Evolutionary conservation across 108 stramenopile species (phyloP), one percentile per base, ranked within the genome.

Genomic region (Stephanodiscus triporus): DNA sequence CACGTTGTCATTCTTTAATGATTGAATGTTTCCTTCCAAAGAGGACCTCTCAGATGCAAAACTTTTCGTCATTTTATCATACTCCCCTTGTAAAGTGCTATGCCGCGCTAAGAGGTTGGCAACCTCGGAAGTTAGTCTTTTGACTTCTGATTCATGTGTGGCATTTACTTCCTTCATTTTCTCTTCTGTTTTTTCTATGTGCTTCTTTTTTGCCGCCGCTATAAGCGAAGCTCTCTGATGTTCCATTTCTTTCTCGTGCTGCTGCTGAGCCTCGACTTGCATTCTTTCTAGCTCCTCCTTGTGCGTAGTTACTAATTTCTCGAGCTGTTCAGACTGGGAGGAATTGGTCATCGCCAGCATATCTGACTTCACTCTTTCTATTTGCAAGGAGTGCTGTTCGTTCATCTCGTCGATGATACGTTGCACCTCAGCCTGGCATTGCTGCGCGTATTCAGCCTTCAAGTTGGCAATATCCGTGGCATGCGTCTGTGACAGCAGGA

Each of bases 231-330:
- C 9, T 54, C 53, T 54, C 26, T 54, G 53, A 13, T 13, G 53
- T 26, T 54, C 53, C 53, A 71, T n/a, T 30, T 71, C 47, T 29
- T 6, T 24, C 8, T 19, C 27, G 26, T 56, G 69, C 24, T 70
- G 22, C 24, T 69, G 24, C 54, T 77, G 63, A 2, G 30, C 60
- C 50, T 40, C 45, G 37, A 14, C 24, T 60, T 71, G 70, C 6
- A 62, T 60, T 14, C 57, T 13, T 40, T 57, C 37, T 17, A 76
- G 48, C 53, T 78, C 72, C 43, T 66, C 65, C 17, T n/a, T 34
- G 43, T 78, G 72, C 7, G 66, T 63, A 34, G 47, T 63, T 17
- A 22, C 38, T 17, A 78, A 17, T 14, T 73, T 61, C 6, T 76
- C 40, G 0, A 76, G 9, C 22, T 76, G 61, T 30, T 76, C 68